Evolutionary conservation across 352 stramenopile genomes (phyloP).

Genomic region (Thalassiosira ordinaria): DNA sequence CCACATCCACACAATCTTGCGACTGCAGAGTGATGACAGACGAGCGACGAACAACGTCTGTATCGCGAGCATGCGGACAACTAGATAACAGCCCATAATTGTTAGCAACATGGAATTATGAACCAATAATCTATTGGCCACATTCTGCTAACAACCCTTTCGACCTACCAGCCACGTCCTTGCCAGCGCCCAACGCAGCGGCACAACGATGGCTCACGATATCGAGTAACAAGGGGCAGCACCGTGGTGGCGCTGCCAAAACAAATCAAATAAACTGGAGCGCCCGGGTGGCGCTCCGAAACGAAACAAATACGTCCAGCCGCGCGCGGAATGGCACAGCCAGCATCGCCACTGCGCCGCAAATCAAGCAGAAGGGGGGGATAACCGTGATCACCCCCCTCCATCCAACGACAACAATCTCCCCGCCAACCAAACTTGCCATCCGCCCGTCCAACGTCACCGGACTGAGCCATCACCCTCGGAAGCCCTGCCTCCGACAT

Average conservation of each 20-base stretch:
- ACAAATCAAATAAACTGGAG: slow-evolving; percentile 6
- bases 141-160: no score
- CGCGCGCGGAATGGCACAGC: neutral
- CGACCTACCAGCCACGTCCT: neutral
- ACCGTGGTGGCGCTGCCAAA: neutral
- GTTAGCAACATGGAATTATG: no score
- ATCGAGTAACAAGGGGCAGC: neutral
- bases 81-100: no score
- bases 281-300: neutral
- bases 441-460: neutral
- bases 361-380: neutral
- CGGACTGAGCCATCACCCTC: neutral
- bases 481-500: neutral
- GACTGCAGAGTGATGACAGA: no score
- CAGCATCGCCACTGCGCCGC: neutral
- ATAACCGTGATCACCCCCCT: neutral
- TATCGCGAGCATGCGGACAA: no score
- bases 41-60: no score
- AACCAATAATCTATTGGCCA: no score
- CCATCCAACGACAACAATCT: slow-evolving; percentile 1
- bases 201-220: neutral
- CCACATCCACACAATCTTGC: no score
- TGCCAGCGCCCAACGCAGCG: neutral
- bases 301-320: neutral
- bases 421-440: neutral